Percentiles rank a stretch among this genome's conserved stretches.
Evolutionary conservation across 2,329 filamentous ascomycete species (phyloP).

Genomic region (Orbilia javanica): DNA sequence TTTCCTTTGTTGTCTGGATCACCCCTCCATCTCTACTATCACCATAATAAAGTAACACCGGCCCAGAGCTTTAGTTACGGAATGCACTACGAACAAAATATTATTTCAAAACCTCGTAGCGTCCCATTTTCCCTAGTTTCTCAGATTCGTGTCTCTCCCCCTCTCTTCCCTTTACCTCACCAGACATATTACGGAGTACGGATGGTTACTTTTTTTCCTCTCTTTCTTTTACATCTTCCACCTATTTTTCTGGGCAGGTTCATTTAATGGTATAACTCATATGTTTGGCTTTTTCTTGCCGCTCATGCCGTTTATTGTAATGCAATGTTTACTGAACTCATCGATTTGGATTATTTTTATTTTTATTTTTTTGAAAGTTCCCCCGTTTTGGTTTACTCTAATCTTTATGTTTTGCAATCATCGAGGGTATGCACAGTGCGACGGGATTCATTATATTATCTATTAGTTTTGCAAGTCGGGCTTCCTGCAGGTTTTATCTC

Average conservation of each 20-base stretch:
- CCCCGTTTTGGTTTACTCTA: neutral
- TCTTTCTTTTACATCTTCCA: conserved; percentile 15
- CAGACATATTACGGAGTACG: conserved; percentile 58
- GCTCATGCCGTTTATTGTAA: conserved; percentile 36
- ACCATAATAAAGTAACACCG: conserved; percentile 19
- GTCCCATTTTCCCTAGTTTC: conserved; percentile 7
- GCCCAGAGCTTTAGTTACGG: conserved; percentile 22
- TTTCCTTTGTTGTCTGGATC: conserved; percentile 57
- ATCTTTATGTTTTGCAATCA: conserved; percentile 38
- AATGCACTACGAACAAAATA: conserved; percentile 25
- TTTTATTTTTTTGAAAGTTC: conserved; percentile 8
- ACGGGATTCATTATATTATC: conserved; percentile 43
- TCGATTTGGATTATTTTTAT: conserved; percentile 33
- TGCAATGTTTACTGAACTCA: conserved; percentile 45
- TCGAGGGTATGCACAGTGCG: conserved; percentile 57
- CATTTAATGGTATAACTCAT: conserved; percentile 58
- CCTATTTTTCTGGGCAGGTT: conserved; percentile 47
- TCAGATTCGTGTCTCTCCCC: conserved; percentile 12
- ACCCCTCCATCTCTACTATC: neutral
- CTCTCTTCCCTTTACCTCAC: conserved; percentile 40
- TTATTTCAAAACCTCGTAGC: conserved; percentile 32
- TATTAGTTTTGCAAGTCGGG: conserved; percentile 50
- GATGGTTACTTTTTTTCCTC: conserved; percentile 43
- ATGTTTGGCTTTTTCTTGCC: conserved; percentile 41
- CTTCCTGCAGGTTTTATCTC: conserved; percentile 40